Evolutionary conservation across 1,284 basidiomycete species (phyloP).

Genomic region (Cutaneotrichosporon sp.): DNA sequence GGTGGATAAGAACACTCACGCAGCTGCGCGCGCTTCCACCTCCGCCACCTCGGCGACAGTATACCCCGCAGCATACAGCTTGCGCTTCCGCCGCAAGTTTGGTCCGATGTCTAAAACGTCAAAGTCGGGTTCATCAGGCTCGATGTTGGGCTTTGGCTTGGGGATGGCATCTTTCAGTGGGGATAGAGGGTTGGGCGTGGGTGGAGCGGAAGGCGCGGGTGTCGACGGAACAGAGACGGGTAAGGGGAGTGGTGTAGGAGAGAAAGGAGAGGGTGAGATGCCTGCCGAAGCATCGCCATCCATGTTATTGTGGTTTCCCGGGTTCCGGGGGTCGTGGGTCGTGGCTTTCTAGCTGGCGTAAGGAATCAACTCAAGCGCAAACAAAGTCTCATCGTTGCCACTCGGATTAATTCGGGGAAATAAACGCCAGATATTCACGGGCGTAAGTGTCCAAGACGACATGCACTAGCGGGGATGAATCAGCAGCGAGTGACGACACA

Average conservation of each 20-base stretch:
- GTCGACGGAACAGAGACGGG: background rate
- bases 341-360: background rate
- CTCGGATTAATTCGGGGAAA: constrained; percentile 8
- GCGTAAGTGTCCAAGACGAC: background rate
- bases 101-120: background rate
- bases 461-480: background rate
- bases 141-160: background rate
- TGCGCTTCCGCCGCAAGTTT: constrained; percentile 19
- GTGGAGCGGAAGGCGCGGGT: background rate
- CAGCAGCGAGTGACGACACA: background rate
- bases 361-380: background rate
- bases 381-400: background rate
- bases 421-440: background rate
- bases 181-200: background rate
- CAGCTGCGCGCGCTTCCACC: constrained; percentile 16
- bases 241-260: background rate
- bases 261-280: background rate
- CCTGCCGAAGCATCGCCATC: background rate
- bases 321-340: background rate
- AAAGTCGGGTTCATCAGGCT: background rate
- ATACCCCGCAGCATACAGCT: constrained; percentile 16
- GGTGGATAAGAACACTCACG: constrained; percentile 13
- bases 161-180: background rate
- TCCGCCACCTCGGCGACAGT: constrained; percentile 15
- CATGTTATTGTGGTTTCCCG: background rate